Conservation (phyloP, 148 eudicot genomes). For the Camellia japonica region DNA sequence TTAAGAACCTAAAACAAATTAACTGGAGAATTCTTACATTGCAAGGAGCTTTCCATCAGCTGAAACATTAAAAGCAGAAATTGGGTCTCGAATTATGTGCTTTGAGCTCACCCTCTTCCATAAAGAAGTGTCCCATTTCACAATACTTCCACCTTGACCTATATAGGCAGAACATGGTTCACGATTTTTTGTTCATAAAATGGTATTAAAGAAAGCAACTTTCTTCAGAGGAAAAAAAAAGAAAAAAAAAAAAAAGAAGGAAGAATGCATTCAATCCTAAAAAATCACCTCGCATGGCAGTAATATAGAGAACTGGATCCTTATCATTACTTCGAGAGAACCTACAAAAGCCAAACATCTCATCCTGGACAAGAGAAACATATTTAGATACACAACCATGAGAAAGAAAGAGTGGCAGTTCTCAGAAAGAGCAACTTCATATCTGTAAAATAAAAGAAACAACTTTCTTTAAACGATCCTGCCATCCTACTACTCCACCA, state of each 20-base stretch:
- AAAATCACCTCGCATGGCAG: constrained; percentile 49
- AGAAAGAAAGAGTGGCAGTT: not conserved
- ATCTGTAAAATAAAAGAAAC: not conserved
- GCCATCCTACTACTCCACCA: not conserved
- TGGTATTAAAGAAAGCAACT: not conserved
- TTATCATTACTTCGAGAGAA: constrained; percentile 54
- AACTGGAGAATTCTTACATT: constrained; percentile 46
- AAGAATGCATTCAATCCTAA: not conserved
- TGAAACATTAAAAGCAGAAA: constrained; percentile 79
- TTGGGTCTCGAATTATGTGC: constrained; percentile 54
- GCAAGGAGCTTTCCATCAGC: constrained; percentile 81
- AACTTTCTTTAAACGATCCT: too few species aligned
- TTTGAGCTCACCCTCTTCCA: constrained; percentile 76
- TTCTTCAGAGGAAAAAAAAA: not conserved
- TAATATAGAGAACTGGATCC: constrained; percentile 58
- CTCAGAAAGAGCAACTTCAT: not conserved
- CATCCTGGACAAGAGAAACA: constrained; percentile 51
- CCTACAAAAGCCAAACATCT: constrained; percentile 63
- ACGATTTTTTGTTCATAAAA: not conserved
- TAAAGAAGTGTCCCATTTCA: constrained; percentile 61
- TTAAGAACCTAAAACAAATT: not conserved
- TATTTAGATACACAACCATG: not conserved
- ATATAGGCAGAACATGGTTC: constrained; percentile 5
- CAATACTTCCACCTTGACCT: constrained; percentile 77
- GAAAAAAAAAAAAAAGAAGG: not conserved